Evolutionary conservation across 306 rosid genomes (phyloP).

Genomic region (Quercus engelmannii): DNA sequence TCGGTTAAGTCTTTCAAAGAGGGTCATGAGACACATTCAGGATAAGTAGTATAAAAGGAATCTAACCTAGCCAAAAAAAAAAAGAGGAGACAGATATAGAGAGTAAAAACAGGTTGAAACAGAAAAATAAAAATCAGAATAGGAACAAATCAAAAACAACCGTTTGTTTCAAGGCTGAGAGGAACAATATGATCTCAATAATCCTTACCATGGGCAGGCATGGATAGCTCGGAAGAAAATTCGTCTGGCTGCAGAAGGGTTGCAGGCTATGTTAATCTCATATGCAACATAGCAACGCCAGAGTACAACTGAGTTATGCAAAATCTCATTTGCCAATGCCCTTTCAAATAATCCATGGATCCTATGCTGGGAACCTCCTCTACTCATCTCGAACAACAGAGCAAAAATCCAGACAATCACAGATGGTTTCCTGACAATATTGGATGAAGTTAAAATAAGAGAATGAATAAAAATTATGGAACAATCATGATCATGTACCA

Average conservation of each 20-base stretch:
- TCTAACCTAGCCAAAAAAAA: not conserved
- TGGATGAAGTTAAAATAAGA: constrained; percentile 12
- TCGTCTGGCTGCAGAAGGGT: constrained; percentile 73
- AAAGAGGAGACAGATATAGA: not conserved
- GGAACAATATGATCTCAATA: not conserved
- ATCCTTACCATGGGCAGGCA: constrained; percentile 90
- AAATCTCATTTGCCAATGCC: constrained; percentile 58
- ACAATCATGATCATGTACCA: not conserved
- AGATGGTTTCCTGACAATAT: constrained; percentile 75
- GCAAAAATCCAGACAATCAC: constrained; percentile 76
- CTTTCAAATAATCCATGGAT: constrained; percentile 85
- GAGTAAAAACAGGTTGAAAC: not conserved
- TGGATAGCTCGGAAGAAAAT: constrained; percentile 93
- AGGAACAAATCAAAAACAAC: not conserved
- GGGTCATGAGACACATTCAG: not conserved
- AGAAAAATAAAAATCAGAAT: not conserved
- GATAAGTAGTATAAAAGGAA: not conserved
- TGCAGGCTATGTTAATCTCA: constrained; percentile 51
- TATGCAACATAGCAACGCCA: constrained; percentile 87
- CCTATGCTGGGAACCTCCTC: constrained; percentile 69
- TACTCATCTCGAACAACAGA: constrained; percentile 70
- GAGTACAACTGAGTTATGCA: constrained; percentile 66
- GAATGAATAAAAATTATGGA: not conserved
- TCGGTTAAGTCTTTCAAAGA: not conserved
- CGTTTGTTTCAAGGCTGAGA: not conserved